These are phyloP conservation scores for Lentinula lateritia DNA, from an alignment of 768 basidiomycete species.

Conservation along the genomic window DNA sequence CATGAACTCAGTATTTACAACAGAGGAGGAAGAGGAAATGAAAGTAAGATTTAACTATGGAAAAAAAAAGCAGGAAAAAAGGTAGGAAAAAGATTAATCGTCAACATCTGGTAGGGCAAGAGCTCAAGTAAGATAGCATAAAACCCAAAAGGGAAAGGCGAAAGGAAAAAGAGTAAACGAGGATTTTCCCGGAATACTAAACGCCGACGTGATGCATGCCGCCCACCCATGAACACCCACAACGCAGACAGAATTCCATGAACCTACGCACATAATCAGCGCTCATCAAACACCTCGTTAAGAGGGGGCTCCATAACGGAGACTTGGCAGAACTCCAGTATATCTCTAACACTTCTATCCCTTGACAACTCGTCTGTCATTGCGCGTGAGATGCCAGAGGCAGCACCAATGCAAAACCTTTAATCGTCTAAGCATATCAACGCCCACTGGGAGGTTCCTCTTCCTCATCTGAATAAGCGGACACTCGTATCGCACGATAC, in stretches of 20 bases:
- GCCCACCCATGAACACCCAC: no score
- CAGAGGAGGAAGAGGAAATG: background rate
- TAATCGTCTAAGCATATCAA: slow-evolving; percentile 29
- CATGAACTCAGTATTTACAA: background rate
- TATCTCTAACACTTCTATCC: no score
- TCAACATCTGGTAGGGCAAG: background rate
- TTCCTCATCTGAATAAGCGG: slow-evolving; percentile 41
- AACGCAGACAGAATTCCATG: no score
- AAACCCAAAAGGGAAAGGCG: background rate
- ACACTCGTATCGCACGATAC: slow-evolving; percentile 40
- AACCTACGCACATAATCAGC: no score
- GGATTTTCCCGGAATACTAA: no score
- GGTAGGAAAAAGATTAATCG: background rate
- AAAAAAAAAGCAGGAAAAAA: background rate
- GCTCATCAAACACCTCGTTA: no score
- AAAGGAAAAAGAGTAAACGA: background rate
- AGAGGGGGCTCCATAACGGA: no score
- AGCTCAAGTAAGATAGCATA: background rate
- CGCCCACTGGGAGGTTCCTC: slow-evolving; percentile 17
- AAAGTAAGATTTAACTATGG: background rate
- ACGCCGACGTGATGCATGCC: no score
- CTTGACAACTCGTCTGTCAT: no score
- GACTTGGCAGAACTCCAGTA: no score
- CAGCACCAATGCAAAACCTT: background rate
- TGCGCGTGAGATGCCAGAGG: no score